These are phyloP conservation scores for Lactuca saligna DNA, from an alignment of 129 eudicot species.

Conservation along the genomic window DNA sequence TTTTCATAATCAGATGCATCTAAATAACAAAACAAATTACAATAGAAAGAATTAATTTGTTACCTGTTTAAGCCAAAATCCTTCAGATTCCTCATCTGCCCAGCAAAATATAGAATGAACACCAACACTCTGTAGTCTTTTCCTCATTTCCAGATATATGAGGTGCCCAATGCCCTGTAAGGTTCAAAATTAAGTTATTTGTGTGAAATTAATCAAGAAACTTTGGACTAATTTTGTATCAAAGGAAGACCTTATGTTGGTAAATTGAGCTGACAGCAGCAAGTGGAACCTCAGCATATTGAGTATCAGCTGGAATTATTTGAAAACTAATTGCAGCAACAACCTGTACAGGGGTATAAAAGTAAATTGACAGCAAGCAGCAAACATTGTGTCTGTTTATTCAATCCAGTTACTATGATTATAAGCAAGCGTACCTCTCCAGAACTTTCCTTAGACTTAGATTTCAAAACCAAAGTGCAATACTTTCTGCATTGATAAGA, in stretches of 20 bases:
- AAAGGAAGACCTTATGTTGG: constrained; percentile 66
- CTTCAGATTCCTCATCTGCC: constrained; percentile 89
- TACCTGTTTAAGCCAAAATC: constrained; percentile 95
- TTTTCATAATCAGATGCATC: constrained; percentile 7
- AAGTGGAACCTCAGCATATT: constrained; percentile 82
- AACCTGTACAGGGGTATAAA: constrained; percentile 43
- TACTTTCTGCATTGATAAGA: constrained; percentile 55
- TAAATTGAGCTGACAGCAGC: constrained; percentile 66
- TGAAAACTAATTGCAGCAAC: constrained; percentile 79
- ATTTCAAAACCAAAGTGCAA: constrained; percentile 62
- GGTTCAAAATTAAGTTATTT: constrained; percentile 6
- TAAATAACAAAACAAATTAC: constrained; percentile 17
- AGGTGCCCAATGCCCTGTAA: constrained; percentile 72
- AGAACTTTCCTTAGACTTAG: constrained; percentile 36
- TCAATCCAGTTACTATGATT: not conserved
- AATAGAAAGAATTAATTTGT: not conserved
- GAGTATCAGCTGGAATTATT: constrained; percentile 78
- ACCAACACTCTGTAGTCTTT: constrained; percentile 76
- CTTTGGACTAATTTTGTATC: not conserved
- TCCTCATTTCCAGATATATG: constrained; percentile 64
- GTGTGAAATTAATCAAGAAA: not conserved
- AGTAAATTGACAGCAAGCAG: constrained; percentile 6
- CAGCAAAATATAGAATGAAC: constrained; percentile 72
- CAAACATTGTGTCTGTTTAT: constrained; percentile 17
- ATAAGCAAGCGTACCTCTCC: constrained; percentile 64